phyloP scores from a whole-genome alignment of 306 rosid species.

The Prunus kanzakura region DNA sequence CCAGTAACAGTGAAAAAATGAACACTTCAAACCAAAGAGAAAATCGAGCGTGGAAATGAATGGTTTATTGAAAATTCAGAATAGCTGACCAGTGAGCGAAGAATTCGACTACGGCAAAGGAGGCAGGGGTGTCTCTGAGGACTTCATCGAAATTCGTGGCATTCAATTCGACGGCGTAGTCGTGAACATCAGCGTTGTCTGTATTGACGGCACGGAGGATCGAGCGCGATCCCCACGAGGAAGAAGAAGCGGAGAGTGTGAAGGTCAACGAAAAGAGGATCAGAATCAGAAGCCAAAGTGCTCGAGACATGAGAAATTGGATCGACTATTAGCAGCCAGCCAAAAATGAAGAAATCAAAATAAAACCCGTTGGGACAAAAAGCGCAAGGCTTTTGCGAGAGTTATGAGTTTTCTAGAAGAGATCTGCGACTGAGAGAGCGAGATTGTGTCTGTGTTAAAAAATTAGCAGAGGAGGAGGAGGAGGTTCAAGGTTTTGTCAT shows the following conservation, averaged over 20 bases:
- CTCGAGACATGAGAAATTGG: constrained; percentile 19
- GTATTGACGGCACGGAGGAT: constrained; percentile 52
- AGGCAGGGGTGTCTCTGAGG: constrained; percentile 73
- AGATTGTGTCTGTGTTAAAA: neutral
- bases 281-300: constrained; percentile 2
- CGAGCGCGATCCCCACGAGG: constrained; percentile 50
- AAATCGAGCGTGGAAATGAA: neutral
- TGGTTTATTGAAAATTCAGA: neutral
- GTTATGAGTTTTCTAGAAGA: neutral
- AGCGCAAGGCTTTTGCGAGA: neutral
- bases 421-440: neutral
- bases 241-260: constrained; percentile 26
- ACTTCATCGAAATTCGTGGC: constrained; percentile 67
- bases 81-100: constrained; percentile 78
- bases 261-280: constrained; percentile 33
- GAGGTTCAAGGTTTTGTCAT: neutral
- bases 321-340: neutral
- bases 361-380: neutral
- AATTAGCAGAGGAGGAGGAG: neutral
- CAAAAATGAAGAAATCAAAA: neutral
- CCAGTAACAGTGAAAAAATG: neutral
- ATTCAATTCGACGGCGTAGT: constrained; percentile 77
- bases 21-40: neutral
- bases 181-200: constrained; percentile 40
- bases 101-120: constrained; percentile 78